Conservation (phyloP, 768 basidiomycete genomes). For the Tricholoma bakamatsutake region DNA sequence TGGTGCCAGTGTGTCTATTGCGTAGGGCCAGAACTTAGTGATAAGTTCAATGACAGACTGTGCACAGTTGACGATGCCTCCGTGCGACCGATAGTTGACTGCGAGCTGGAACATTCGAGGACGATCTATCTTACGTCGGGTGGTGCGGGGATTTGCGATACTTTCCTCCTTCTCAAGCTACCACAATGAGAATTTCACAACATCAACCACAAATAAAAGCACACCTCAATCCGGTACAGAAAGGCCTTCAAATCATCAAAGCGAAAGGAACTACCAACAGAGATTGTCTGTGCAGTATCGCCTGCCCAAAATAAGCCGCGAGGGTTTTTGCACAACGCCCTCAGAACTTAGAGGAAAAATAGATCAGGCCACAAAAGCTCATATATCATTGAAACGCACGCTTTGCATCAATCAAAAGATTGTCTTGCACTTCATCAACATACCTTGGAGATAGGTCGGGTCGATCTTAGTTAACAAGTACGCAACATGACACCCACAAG, state of each 20-base stretch:
- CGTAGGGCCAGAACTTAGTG: constrained; percentile 51
- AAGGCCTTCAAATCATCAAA: constrained; percentile 71
- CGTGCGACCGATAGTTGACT: constrained; percentile 65
- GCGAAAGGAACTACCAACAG: constrained; percentile 63
- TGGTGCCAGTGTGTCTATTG: constrained; percentile 51
- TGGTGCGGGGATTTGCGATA: neutral
- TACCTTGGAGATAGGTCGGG: constrained; percentile 44
- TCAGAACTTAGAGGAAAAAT: constrained; percentile 41
- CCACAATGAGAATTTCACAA: neutral
- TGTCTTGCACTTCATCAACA: constrained; percentile 71
- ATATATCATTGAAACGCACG: no score
- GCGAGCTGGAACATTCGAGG: constrained; percentile 47
- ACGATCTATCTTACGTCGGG: neutral
- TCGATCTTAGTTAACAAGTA: no score
- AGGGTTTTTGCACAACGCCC: constrained; percentile 53
- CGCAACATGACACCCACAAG: constrained; percentile 32
- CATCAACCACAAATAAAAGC: neutral
- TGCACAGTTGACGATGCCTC: constrained; percentile 69
- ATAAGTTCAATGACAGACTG: constrained; percentile 58
- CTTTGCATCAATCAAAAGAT: constrained; percentile 62
- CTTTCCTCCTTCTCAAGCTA: constrained; percentile 11
- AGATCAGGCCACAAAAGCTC: neutral
- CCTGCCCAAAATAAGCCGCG: constrained; percentile 75
- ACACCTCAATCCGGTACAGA: constrained; percentile 55
- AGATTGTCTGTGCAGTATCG: constrained; percentile 76